Conservation (phyloP, 2,329 filamentous ascomycete species). For the Aspergillus sp. region DNA sequence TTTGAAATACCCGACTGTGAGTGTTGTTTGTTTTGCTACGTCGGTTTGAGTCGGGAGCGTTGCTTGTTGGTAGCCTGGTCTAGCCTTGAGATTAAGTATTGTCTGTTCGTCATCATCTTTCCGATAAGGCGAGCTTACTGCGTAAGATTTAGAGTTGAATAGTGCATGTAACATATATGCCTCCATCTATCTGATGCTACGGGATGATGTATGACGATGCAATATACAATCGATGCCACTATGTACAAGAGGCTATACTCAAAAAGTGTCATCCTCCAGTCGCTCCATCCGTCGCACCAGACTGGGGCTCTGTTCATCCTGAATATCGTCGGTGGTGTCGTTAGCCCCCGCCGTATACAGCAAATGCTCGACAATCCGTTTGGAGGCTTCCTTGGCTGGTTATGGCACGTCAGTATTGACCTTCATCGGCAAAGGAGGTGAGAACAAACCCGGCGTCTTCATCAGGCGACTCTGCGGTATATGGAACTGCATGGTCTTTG, state of each 20-base stretch:
- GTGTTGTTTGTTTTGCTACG: neutral
- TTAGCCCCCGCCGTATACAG: constrained; percentile 45
- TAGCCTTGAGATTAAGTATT: neutral
- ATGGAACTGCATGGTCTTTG: constrained; percentile 65
- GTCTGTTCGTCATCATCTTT: neutral
- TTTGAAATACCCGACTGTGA: neutral
- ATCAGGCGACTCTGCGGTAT: constrained; percentile 49
- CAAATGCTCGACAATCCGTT: constrained; percentile 48
- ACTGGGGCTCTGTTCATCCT: constrained; percentile 43
- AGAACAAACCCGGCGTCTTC: constrained; percentile 45
- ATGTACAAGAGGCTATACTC: neutral
- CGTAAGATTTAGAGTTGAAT: no score
- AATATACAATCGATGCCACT: neutral
- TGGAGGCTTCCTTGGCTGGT: constrained; percentile 49
- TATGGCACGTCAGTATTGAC: neutral
- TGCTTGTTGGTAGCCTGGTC: neutral
- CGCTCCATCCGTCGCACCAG: constrained; percentile 40
- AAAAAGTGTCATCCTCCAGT: constrained; percentile 48
- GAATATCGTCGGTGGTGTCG: constrained; percentile 35
- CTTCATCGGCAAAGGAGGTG: neutral
- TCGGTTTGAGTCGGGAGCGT: neutral
- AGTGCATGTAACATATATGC: neutral
- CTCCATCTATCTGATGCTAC: neutral
- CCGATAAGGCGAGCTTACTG: neutral
- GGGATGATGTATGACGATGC: no score